Evolutionary conservation across 768 basidiomycete species (phyloP).

Genomic region (Pleurotus platypus): DNA sequence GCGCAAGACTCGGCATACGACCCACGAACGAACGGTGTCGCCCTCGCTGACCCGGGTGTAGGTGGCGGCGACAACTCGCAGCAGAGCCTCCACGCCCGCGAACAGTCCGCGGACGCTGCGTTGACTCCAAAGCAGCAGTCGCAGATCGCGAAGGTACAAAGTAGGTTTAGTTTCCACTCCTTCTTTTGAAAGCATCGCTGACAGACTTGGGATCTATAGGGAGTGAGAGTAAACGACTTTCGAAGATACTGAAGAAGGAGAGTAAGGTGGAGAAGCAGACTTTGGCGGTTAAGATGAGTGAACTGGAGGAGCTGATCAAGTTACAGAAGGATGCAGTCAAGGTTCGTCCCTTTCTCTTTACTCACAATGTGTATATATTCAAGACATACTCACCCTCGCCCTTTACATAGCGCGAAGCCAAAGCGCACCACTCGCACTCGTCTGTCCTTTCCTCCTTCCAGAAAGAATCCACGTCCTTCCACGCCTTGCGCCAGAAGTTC

Average conservation of each 20-base stretch:
- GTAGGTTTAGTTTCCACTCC: too few species aligned
- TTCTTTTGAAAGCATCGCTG: too few species aligned
- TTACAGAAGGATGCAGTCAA: conserved; percentile 67
- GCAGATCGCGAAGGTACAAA: not conserved
- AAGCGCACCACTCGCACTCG: conserved; percentile 48
- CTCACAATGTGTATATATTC: not conserved
- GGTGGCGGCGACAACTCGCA: too few species aligned
- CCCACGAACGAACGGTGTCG: too few species aligned
- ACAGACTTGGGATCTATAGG: not conserved
- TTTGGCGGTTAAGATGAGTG: conserved; percentile 55
- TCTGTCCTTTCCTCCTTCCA: conserved; percentile 55
- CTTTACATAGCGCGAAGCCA: conserved; percentile 49
- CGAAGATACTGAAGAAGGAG: conserved; percentile 69
- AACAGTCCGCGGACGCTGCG: conserved; percentile 1
- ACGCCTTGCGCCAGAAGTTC: conserved; percentile 59
- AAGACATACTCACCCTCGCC: not conserved
- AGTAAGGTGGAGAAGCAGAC: conserved; percentile 65
- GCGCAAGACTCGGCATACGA: too few species aligned
- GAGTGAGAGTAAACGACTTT: conserved; percentile 56
- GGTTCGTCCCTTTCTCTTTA: conserved; percentile 24
- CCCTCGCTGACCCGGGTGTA: not conserved
- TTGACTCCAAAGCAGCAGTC: not conserved
- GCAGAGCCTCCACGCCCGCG: not conserved
- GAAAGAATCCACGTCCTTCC: conserved; percentile 57
- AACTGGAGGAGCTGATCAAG: conserved; percentile 64